Percentiles rank a stretch among this genome's conserved stretches.
These are phyloP conservation scores for Phytophthora citrophthora DNA, from an alignment of 352 stramenopile species.

Conservation along the genomic window DNA sequence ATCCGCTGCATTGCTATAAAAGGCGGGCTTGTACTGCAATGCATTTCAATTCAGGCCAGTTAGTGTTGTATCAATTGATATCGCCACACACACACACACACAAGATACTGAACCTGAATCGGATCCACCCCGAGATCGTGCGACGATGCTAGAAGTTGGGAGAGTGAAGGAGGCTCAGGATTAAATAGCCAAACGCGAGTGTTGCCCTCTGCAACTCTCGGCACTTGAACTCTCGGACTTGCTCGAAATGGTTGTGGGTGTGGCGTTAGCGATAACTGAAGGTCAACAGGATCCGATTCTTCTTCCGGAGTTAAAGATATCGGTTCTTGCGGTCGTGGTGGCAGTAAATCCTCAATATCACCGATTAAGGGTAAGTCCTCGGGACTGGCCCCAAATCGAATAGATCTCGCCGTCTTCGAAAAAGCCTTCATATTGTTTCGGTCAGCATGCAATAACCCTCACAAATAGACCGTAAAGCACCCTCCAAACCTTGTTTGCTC, in stretches of 20 bases:
- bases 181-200: slow-evolving; percentile 59
- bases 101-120: slow-evolving; percentile 43
- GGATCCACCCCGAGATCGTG: slow-evolving; percentile 43
- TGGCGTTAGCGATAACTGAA: slow-evolving; percentile 54
- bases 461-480: not conserved
- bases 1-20: slow-evolving; percentile 62
- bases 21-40: slow-evolving; percentile 56
- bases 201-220: slow-evolving; percentile 11
- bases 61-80: slow-evolving; percentile 1
- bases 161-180: slow-evolving; percentile 44
- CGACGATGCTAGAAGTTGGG: slow-evolving; percentile 55
- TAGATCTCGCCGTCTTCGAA: slow-evolving; percentile 17
- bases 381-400: slow-evolving; percentile 21
- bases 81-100: not conserved
- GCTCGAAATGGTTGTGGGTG: slow-evolving; percentile 36
- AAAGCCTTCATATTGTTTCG: slow-evolving; percentile 21
- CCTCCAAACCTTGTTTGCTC: slow-evolving; percentile 36
- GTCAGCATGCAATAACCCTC: slow-evolving; percentile 4
- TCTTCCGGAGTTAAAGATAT: slow-evolving; percentile 36
- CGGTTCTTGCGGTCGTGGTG: slow-evolving; percentile 45
- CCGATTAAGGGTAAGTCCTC: slow-evolving; percentile 51
- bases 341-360: slow-evolving; percentile 73
- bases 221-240: slow-evolving; percentile 14
- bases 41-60: not conserved
- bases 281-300: slow-evolving; percentile 56